Evolutionary conservation across 768 basidiomycete genomes (phyloP).

Genomic region (Boletus vermiculosoides): DNA sequence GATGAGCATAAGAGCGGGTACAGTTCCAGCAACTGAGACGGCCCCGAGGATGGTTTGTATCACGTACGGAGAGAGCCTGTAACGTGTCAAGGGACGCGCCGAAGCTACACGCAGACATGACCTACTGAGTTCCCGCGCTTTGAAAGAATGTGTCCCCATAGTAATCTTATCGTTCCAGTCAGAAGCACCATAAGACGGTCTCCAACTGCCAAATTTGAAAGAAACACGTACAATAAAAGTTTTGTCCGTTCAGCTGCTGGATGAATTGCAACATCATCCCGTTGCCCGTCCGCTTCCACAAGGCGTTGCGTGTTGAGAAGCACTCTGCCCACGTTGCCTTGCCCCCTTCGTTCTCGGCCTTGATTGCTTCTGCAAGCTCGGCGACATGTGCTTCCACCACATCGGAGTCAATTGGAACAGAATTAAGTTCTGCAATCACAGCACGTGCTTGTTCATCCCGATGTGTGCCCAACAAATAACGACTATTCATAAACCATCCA

Average conservation of each 20-base stretch:
- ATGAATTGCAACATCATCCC: slow-evolving; percentile 20
- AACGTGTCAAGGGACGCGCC: not conserved
- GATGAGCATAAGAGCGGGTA: slow-evolving; percentile 67
- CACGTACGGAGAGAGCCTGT: slow-evolving; percentile 60
- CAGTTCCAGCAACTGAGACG: slow-evolving; percentile 69
- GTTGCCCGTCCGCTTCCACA: slow-evolving; percentile 19
- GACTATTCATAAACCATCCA: slow-evolving; percentile 3
- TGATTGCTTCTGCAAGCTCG: slow-evolving; percentile 16
- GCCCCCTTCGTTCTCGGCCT: slow-evolving; percentile 16
- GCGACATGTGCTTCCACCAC: slow-evolving; percentile 12
- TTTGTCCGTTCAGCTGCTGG: slow-evolving; percentile 17
- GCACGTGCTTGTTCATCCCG: slow-evolving; percentile 7
- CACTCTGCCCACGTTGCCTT: slow-evolving; percentile 17
- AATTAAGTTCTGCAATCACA: slow-evolving; percentile 17
- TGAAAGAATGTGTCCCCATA: slow-evolving; percentile 29
- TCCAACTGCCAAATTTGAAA: not conserved
- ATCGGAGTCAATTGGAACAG: slow-evolving; percentile 11
- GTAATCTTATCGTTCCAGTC: slow-evolving; percentile 7
- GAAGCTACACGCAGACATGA: not conserved
- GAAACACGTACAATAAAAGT: slow-evolving; percentile 16
- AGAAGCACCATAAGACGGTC: not conserved
- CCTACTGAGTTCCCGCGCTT: slow-evolving; percentile 62
- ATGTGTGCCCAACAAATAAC: slow-evolving; percentile 3
- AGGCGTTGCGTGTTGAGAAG: slow-evolving; percentile 16
- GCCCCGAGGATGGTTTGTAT: slow-evolving; percentile 73